Evolutionary conservation across 2,329 filamentous ascomycete genomes (phyloP).

Genomic region (Colletotrichum orchidophilum): DNA sequence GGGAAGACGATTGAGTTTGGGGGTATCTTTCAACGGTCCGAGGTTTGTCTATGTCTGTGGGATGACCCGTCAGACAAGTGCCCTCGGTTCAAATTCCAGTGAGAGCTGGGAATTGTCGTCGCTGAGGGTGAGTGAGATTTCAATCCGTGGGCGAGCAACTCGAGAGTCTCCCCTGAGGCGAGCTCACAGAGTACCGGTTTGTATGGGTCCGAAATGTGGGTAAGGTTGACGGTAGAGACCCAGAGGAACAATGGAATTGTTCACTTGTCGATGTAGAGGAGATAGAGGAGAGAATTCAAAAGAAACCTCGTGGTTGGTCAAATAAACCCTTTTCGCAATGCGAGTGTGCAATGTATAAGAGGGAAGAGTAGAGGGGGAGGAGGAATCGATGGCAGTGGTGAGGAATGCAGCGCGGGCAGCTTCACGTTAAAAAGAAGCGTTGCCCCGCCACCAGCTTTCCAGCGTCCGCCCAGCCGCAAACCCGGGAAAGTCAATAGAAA

Average conservation of each 20-base stretch:
- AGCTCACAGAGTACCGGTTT: not conserved
- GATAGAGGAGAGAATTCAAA: not conserved
- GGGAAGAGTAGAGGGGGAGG: not conserved
- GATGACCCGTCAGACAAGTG: not conserved
- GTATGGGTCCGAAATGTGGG: not conserved
- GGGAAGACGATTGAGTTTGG: not conserved
- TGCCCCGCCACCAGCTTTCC: conserved; percentile 58
- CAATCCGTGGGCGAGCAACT: not conserved
- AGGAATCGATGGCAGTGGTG: not conserved
- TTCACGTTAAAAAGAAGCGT: conserved; percentile 50
- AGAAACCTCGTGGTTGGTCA: not conserved
- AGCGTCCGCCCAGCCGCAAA: not conserved
- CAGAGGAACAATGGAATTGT: not conserved
- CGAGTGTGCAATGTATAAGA: not conserved
- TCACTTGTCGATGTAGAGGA: not conserved
- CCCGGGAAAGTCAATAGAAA: conserved; percentile 46
- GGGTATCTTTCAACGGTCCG: not conserved
- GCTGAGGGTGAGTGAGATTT: not conserved
- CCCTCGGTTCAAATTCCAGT: not conserved
- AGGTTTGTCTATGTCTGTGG: not conserved
- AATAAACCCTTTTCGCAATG: not conserved
- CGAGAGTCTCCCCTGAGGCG: not conserved
- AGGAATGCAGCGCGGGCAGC: conserved; percentile 26
- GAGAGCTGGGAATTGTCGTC: not conserved
- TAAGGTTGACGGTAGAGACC: not conserved